Evolutionary conservation across 257 asterid genomes (phyloP).

Genomic region (Rauvolfia tetraphylla): DNA sequence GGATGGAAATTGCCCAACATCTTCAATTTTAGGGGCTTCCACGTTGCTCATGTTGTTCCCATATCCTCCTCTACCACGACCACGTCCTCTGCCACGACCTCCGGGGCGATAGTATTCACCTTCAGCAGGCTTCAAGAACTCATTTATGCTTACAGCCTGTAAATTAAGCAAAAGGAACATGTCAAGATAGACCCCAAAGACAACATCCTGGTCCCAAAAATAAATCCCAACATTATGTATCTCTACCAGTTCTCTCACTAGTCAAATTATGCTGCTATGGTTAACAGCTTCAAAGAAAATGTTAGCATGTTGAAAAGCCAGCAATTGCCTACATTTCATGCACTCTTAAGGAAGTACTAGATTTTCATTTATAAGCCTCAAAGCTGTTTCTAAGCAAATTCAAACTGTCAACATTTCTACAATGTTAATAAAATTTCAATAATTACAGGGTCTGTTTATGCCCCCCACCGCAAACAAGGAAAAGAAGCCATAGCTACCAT

Average conservation of each 20-base stretch:
- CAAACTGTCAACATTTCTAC: neutral
- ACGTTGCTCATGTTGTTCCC: constrained; percentile 18
- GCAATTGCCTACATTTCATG: neutral
- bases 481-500: neutral
- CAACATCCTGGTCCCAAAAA: neutral
- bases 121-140: constrained; percentile 61
- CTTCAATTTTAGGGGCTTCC: constrained; percentile 35
- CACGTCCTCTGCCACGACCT: constrained; percentile 58
- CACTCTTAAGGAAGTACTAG: neutral
- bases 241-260: neutral
- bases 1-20: constrained; percentile 37
- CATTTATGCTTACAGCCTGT: constrained; percentile 59
- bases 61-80: constrained; percentile 52
- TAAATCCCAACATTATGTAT: neutral
- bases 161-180: neutral
- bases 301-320: neutral
- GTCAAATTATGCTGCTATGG: neutral
- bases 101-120: constrained; percentile 46
- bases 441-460: neutral
- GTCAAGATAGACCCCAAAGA: neutral
- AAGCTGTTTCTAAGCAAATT: too few species aligned
- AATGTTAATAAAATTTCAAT: neutral
- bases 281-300: neutral
- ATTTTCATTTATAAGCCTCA: too few species aligned
- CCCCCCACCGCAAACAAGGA: neutral